Evolutionary conservation across 2,329 filamentous ascomycete genomes (phyloP), one percentile per base, ranked within the genome.

Genomic region (Colletotrichum navitas): DNA sequence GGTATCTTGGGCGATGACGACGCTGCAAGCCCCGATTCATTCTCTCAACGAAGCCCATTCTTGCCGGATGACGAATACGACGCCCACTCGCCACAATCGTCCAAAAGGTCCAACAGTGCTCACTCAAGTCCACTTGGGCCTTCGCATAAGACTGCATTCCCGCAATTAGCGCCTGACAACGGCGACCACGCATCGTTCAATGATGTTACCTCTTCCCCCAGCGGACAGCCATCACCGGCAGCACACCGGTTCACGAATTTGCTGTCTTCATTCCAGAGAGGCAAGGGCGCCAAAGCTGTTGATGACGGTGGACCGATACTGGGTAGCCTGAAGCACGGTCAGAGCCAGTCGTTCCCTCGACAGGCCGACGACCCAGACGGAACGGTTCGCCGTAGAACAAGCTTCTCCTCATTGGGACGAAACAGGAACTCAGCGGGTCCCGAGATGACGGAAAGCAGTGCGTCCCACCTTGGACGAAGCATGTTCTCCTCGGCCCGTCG

Each of bases 331-430:
- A 93, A 93, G 77, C 82, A 88, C 39, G 87, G 89, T 0, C 92
- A 95, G 78, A 94, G 92, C 76, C 92, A 94, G 77, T 95, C 93
- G 0, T 90, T 96, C 74, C 93, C 93, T 7, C 84, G 88, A 24
- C 86, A 87, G 72, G 82, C 82, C 72, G 92, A 88, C 29, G 89
- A 90, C 16, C 80, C 79, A 75, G 92, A 87, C 77, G 81, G 81
- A 79, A 85, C 77, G 73, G 89, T 79, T 79, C 89, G 83, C 80
- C 88, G 89, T 32, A 85, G 88, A 49, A 87, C 88, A 45, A 91
- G 88, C 76, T 85, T 91, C 55, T 85, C 86, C 3, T 77, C 80
- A 75, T 85, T 87, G 70, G 93, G 87, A 87, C 90, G 90, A 76
- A 86, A 85, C 72, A 84, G 87, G 26, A 88, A 86, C 76, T 87